A percentile compares a stretch with the other conserved stretches of the same genome.
These are phyloP conservation scores for Kodamaea derodonti DNA, from an alignment of 1,139 yeast species.

Conservation along the genomic window DNA sequence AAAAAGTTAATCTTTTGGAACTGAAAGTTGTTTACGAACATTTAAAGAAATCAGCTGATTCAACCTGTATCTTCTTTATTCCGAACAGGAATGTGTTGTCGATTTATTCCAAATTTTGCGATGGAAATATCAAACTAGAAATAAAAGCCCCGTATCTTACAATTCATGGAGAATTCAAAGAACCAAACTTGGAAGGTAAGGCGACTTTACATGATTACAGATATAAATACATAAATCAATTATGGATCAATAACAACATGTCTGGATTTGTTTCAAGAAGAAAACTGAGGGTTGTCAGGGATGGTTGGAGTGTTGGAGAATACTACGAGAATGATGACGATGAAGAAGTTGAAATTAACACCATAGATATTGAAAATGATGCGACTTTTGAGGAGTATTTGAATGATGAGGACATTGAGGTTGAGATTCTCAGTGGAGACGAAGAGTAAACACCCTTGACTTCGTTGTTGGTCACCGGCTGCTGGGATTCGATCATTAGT, in stretches of 20 bases:
- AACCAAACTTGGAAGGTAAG: slow-evolving; percentile 50
- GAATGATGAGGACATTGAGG: not conserved
- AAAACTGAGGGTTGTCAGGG: slow-evolving; percentile 21
- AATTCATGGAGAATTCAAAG: slow-evolving; percentile 67
- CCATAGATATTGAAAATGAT: slow-evolving; percentile 3
- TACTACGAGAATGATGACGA: slow-evolving; percentile 6
- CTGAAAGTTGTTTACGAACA: slow-evolving; percentile 17
- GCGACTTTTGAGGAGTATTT: not conserved
- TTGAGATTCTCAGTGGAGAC: not conserved
- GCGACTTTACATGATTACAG: slow-evolving; percentile 52
- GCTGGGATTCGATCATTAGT: no score
- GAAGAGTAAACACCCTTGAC: not conserved
- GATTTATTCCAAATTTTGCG: slow-evolving; percentile 27
- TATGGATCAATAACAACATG: slow-evolving; percentile 58
- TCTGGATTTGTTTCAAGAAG: slow-evolving; percentile 34
- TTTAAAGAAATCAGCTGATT: slow-evolving; percentile 5
- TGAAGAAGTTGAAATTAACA: slow-evolving; percentile 1
- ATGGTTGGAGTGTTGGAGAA: slow-evolving; percentile 5
- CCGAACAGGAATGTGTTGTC: slow-evolving; percentile 38
- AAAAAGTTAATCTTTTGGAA: slow-evolving; percentile 14
- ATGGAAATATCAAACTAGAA: slow-evolving; percentile 23
- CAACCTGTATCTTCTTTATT: slow-evolving; percentile 40
- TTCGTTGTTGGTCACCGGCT: no score
- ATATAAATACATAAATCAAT: slow-evolving; percentile 50
- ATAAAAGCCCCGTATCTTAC: slow-evolving; percentile 70